These are phyloP conservation scores for Halenospora varia DNA, from an alignment of 495 filamentous ascomycete genomes.

Conservation along the genomic window DNA sequence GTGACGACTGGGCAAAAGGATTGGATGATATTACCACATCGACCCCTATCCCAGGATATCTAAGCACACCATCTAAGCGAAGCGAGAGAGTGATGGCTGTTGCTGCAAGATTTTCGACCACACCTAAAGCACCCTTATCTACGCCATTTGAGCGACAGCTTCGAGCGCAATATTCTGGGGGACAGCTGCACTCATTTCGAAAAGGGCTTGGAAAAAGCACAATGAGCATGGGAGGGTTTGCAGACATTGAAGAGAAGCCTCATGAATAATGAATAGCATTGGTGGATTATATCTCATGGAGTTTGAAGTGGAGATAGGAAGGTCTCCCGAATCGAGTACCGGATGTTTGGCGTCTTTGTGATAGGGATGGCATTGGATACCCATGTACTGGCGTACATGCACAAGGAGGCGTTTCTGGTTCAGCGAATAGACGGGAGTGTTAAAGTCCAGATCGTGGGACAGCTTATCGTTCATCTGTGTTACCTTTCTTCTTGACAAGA, in stretches of 20 bases:
- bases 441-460: neutral
- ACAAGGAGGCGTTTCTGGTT: neutral
- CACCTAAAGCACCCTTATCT: slow-evolving; percentile 25
- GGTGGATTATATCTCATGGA: neutral
- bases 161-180: slow-evolving; percentile 20
- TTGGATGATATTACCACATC: slow-evolving; percentile 28
- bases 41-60: slow-evolving; percentile 45
- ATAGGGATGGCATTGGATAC: neutral
- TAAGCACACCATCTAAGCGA: slow-evolving; percentile 55
- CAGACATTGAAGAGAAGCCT: slow-evolving; percentile 14
- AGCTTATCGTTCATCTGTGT: neutral
- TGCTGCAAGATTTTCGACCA: slow-evolving; percentile 31
- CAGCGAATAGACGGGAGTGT: neutral
- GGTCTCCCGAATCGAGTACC: neutral
- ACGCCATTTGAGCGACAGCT: slow-evolving; percentile 27
- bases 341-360: slow-evolving; percentile 11
- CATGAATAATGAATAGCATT: slow-evolving; percentile 9
- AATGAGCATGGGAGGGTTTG: slow-evolving; percentile 16
- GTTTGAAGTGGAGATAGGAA: neutral
- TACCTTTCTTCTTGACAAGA: neutral
- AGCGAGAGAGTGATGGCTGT: slow-evolving; percentile 48
- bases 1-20: slow-evolving; percentile 18
- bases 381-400: neutral
- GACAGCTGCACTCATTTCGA: slow-evolving; percentile 4
- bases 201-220: slow-evolving; percentile 13